Conservation (phyloP, 331 rosid genomes). For the Dryas integrifolia region DNA sequence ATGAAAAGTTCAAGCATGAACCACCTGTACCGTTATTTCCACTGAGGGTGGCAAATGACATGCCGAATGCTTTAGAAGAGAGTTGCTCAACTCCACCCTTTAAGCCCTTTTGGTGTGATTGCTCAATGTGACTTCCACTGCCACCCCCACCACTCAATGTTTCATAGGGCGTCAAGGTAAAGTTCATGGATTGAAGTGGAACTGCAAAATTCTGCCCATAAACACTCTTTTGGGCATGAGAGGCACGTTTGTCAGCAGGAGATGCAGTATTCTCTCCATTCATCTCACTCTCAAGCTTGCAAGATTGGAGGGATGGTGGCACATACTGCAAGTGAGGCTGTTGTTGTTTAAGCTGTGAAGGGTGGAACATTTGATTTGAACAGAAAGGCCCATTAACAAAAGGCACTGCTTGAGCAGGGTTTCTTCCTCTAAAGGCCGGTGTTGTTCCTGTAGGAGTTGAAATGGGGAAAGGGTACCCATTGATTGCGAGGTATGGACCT, state of each 20-base stretch:
- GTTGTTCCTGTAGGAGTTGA: conserved; percentile 47
- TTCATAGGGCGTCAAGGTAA: conserved; percentile 51
- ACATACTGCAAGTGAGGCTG: conserved; percentile 39
- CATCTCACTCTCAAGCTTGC: conserved; percentile 41
- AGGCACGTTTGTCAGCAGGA: conserved; percentile 32
- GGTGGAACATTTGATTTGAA: conserved; percentile 51
- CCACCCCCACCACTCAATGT: conserved; percentile 40
- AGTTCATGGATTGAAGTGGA: conserved; percentile 59
- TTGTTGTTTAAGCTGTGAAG: conserved; percentile 55
- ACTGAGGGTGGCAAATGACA: conserved; percentile 48
- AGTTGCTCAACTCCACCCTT: conserved; percentile 48
- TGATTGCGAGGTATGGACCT: conserved; percentile 46
- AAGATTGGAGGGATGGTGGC: conserved; percentile 33
- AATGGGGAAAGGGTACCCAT: conserved; percentile 51
- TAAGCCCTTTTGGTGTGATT: conserved; percentile 36
- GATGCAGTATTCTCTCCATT: conserved; percentile 38
- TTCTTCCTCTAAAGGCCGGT: conserved; percentile 44
- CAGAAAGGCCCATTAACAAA: conserved; percentile 43
- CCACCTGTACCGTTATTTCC: conserved; percentile 42
- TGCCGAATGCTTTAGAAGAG: conserved; percentile 59
- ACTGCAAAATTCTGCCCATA: conserved; percentile 47
- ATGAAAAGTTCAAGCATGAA: conserved; percentile 60
- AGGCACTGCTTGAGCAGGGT: conserved; percentile 48
- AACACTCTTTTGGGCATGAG: conserved; percentile 41
- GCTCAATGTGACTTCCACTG: conserved; percentile 42